These are phyloP conservation scores for Lentinus tigrinus DNA, from an alignment of 768 basidiomycete species.

Conservation along the genomic window DNA sequence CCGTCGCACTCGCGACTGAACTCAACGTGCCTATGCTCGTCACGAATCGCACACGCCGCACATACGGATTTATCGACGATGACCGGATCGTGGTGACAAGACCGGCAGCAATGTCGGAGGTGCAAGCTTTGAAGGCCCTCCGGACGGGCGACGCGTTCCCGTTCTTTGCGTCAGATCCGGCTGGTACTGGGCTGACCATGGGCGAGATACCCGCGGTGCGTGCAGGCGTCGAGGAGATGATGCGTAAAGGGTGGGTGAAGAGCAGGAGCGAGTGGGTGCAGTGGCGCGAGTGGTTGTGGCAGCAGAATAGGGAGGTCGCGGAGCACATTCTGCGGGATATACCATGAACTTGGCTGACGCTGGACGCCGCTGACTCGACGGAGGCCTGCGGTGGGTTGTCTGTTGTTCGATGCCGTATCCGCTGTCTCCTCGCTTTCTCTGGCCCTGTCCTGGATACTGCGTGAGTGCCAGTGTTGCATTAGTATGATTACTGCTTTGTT, in stretches of 20 bases:
- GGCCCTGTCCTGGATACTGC: neutral
- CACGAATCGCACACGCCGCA: slow-evolving; percentile 36
- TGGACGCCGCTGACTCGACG: neutral
- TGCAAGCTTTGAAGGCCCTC: slow-evolving; percentile 37
- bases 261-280: slow-evolving; percentile 24
- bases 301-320: slow-evolving; percentile 31
- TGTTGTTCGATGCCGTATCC: neutral
- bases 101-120: slow-evolving; percentile 40
- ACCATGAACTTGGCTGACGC: slow-evolving; percentile 8
- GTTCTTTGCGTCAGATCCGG: slow-evolving; percentile 21
- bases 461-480: slow-evolving; percentile 2
- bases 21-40: slow-evolving; percentile 39
- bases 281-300: slow-evolving; percentile 34
- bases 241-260: slow-evolving; percentile 33
- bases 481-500: neutral
- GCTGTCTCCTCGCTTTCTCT: neutral
- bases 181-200: slow-evolving; percentile 13
- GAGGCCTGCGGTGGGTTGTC: neutral
- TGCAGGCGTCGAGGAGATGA: slow-evolving; percentile 29
- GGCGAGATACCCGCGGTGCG: slow-evolving; percentile 19
- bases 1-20: slow-evolving; percentile 39
- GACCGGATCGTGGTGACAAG: slow-evolving; percentile 36
- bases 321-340: slow-evolving; percentile 32
- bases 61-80: slow-evolving; percentile 40
- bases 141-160: slow-evolving; percentile 31